A percentile compares a stretch with the other conserved stretches of the same genome.
phyloP scores from a whole-genome alignment of 805 yeast species.

The Blastobotrys attinorum region DNA sequence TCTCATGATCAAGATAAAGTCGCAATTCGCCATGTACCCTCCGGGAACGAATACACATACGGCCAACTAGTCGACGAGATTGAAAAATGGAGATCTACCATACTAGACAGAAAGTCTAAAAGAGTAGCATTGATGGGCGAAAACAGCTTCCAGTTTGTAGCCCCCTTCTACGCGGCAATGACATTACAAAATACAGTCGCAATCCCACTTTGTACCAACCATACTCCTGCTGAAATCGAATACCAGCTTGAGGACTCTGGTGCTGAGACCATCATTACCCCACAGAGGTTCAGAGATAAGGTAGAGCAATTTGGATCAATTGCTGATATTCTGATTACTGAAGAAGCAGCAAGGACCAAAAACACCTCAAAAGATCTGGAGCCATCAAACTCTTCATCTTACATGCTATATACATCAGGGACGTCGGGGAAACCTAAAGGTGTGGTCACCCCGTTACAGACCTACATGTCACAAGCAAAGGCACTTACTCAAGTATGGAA shows the following conservation, averaged over 20 bases:
- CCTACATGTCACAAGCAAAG: constrained; percentile 26
- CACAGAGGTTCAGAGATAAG: constrained; percentile 21
- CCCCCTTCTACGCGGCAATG: constrained; percentile 22
- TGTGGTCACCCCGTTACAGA: constrained; percentile 26
- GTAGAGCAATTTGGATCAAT: constrained; percentile 15
- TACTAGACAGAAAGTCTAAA: constrained; percentile 6
- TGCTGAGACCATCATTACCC: constrained; percentile 23
- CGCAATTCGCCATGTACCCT: constrained; percentile 26
- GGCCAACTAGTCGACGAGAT: constrained; percentile 24
- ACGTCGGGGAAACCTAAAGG: constrained; percentile 31
- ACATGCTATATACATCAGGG: constrained; percentile 29
- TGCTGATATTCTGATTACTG: constrained; percentile 13
- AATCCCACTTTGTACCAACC: constrained; percentile 29
- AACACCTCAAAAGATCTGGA: neutral
- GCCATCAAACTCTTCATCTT: constrained; percentile 18
- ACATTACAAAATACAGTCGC: constrained; percentile 25
- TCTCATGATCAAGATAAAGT: constrained; percentile 20
- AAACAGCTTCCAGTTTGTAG: constrained; percentile 26
- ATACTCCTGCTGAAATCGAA: constrained; percentile 25
- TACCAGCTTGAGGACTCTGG: constrained; percentile 26
- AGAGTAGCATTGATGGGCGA: constrained; percentile 30
- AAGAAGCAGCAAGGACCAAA: constrained; percentile 11
- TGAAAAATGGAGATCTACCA: constrained; percentile 20
- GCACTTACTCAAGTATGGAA: constrained; percentile 28
- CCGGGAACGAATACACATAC: constrained; percentile 24